These are phyloP conservation scores for Yarrowia alimentaria DNA, from an alignment of 805 yeast species.

Conservation along the genomic window DNA sequence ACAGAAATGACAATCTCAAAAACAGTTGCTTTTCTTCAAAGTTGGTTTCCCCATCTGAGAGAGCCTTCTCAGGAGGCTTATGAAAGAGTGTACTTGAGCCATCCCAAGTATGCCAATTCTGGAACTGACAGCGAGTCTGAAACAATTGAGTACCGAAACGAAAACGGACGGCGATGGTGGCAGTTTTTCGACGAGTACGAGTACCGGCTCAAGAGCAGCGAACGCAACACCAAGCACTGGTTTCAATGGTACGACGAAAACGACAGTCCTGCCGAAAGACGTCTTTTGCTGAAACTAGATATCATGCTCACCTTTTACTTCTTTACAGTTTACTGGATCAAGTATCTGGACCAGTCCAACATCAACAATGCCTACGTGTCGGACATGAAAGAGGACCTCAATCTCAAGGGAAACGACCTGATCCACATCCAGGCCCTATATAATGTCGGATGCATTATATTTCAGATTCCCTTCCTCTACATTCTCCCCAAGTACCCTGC, in stretches of 20 bases:
- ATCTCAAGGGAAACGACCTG: slow-evolving; percentile 35
- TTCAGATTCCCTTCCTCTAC: slow-evolving; percentile 37
- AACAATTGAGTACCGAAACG: slow-evolving; percentile 29
- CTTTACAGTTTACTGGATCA: slow-evolving; percentile 45
- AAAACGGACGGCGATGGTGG: slow-evolving; percentile 39
- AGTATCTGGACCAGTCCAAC: slow-evolving; percentile 42
- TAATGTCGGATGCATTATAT: slow-evolving; percentile 38
- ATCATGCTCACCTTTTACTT: slow-evolving; percentile 52
- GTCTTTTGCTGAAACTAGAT: slow-evolving; percentile 53
- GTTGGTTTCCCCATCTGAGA: too few species aligned
- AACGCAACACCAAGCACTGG: slow-evolving; percentile 40
- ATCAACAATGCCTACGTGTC: slow-evolving; percentile 47
- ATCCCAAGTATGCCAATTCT: too few species aligned
- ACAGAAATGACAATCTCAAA: too few species aligned
- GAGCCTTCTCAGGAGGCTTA: too few species aligned
- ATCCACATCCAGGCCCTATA: slow-evolving; percentile 34
- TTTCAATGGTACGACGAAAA: slow-evolving; percentile 50
- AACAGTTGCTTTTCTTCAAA: too few species aligned
- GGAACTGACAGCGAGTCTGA: too few species aligned
- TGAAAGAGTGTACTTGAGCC: too few species aligned
- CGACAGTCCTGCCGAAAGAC: slow-evolving; percentile 50
- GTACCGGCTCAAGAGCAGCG: slow-evolving; percentile 44
- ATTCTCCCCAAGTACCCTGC: slow-evolving; percentile 36
- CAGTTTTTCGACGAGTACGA: slow-evolving; percentile 57
- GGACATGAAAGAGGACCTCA: slow-evolving; percentile 42